Base-by-base conservation (phyloP, 345 rosid species). In the Cardamine chenopodiifolia region DNA sequence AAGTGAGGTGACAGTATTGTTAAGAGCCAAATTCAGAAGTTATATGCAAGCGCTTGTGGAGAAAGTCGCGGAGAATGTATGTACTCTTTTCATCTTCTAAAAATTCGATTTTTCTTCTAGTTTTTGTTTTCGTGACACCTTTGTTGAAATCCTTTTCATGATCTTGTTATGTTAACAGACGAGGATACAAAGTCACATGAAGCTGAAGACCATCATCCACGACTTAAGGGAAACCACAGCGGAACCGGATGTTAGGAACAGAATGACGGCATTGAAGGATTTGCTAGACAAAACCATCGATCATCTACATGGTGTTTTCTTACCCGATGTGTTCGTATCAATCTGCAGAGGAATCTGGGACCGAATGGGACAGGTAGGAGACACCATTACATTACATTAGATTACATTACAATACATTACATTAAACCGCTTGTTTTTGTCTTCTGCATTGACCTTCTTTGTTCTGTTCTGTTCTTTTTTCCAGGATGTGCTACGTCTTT, bases 331-430 rank as follows among this genome's bases (percentile, higher is more conserved):
- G 26, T 95, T 95, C 73, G 77, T 90, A 54, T 72, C 87, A 3
- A 74, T 88, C 42, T 89, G 93, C 67, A 88, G 96, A 63, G 89
- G 87, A 65, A 85, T 89, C 54, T 95, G 99, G 99, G 96, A 92
- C 70, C 86, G 89, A 23, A 76, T 89, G 96, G 98, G 97, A 62
- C 89, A 88, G 89, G 98, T 90, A 75, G 26, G 45, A 62, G 25
- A 35, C 32, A 55, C 18, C 65, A 29, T 29, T 29, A 29, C 32
- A 31, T 31, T 31, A n/a, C n/a, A n/a, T n/a, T n/a, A n/a, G n/a
- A n/a, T n/a, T n/a, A n/a, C n/a, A n/a, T n/a, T n/a, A n/a, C n/a
- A n/a, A n/a, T n/a, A 12, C 34, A 47, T n/a, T 22, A 9, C 61
- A 52, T 68, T 9, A 17, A 18, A 50, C 4, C 0, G n/a, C 2